These are phyloP conservation scores for Dimargaris xerosporica DNA, from an alignment of 192 early-diverging fungal species.

Conservation along the genomic window DNA sequence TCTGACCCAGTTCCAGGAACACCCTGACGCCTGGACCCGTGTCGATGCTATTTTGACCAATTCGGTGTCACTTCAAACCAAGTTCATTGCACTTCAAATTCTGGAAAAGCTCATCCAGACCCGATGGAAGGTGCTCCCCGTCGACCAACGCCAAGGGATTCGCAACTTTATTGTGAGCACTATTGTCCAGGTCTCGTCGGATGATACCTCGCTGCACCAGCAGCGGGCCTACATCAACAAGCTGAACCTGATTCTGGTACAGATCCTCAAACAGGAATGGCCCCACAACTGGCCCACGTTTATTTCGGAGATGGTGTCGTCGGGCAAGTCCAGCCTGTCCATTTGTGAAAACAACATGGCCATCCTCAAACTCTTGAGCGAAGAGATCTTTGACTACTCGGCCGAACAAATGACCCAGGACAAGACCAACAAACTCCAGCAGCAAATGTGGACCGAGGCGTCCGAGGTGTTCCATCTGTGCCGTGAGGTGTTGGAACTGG, in stretches of 20 bases:
- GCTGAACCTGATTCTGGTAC: constrained; percentile 93
- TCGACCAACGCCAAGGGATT: constrained; percentile 75
- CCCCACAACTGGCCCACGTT: constrained; percentile 98
- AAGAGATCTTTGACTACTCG: constrained; percentile 98
- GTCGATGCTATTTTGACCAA: constrained; percentile 85
- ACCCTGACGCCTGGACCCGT: constrained; percentile 89
- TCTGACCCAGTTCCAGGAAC: constrained; percentile 85
- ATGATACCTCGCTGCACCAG: constrained; percentile 58
- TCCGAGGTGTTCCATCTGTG: constrained; percentile 90
- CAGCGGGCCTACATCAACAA: constrained; percentile 61
- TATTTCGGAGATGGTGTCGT: constrained; percentile 94
- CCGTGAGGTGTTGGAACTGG: constrained; percentile 84
- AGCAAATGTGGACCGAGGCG: constrained; percentile 90
- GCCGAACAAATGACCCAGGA: constrained; percentile 96
- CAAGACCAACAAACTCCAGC: constrained; percentile 87
- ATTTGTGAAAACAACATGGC: constrained; percentile 99
- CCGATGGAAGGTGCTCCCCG: constrained; percentile 90
- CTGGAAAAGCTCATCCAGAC: constrained; percentile 92
- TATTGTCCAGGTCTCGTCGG: constrained; percentile 81
- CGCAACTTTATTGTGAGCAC: constrained; percentile 88
- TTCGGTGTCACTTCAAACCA: constrained; percentile 61
- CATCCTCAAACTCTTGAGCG: constrained; percentile 93
- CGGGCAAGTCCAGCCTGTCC: constrained; percentile 77
- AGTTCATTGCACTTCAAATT: constrained; percentile 88
- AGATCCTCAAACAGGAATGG: constrained; percentile 99